Conservation (phyloP, 306 rosid species). For the Hippophae gyantsensis region DNA sequence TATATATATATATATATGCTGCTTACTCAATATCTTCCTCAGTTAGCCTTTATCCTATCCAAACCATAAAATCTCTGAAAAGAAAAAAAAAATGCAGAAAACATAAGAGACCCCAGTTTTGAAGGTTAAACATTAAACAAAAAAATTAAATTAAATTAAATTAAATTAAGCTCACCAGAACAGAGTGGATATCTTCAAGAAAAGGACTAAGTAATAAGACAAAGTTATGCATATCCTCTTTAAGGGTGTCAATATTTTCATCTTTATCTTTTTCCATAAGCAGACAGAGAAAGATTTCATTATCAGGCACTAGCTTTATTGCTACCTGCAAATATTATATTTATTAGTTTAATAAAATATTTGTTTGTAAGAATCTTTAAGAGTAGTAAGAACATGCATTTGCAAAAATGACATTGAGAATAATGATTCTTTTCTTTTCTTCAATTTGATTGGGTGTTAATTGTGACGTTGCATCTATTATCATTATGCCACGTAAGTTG, state of each 20-base stretch:
- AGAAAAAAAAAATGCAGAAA: neutral
- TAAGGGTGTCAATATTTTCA: constrained; percentile 26
- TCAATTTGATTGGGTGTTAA: neutral
- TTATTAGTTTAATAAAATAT: constrained; percentile 11
- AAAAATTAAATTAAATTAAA: constrained; percentile 10
- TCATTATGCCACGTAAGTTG: no score
- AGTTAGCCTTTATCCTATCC: constrained; percentile 52
- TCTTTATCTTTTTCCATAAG: constrained; percentile 37
- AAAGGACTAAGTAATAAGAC: constrained; percentile 42
- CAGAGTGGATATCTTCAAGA: constrained; percentile 42
- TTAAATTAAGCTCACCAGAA: constrained; percentile 31
- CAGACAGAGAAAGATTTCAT: constrained; percentile 32
- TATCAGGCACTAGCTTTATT: constrained; percentile 56
- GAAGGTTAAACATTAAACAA: neutral
- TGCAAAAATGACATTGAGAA: neutral
- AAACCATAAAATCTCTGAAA: constrained; percentile 41
- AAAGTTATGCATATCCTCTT: constrained; percentile 39
- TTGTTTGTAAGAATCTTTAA: neutral
- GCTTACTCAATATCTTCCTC: constrained; percentile 4
- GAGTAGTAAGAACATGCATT: no score
- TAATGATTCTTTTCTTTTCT: no score
- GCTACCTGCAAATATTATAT: constrained; percentile 44
- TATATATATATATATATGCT: no score
- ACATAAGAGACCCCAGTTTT: neutral
- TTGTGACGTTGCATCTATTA: no score